Percentiles rank a stretch among this genome's conserved stretches.
phyloP scores from a whole-genome alignment of 78 protist genomes.

The Dictyostelium firmibasis region DNA sequence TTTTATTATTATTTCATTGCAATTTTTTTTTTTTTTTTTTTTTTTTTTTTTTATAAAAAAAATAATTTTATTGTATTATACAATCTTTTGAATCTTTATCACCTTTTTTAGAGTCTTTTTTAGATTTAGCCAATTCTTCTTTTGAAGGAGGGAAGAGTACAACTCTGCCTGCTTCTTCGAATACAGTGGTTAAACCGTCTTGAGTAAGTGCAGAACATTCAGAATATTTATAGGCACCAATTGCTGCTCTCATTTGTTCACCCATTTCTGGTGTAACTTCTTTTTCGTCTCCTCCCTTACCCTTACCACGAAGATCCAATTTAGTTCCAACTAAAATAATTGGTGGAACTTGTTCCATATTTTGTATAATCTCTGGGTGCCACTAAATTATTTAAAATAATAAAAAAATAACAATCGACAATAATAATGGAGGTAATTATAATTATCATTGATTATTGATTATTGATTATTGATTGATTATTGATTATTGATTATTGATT shows the following conservation, averaged over 20 bases:
- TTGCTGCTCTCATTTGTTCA: slow-evolving; percentile 75
- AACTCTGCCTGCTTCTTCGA: slow-evolving; percentile 81
- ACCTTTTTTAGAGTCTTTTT: slow-evolving; percentile 19
- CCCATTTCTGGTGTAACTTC: slow-evolving; percentile 83
- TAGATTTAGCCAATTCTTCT: slow-evolving; percentile 52
- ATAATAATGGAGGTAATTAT: neutral
- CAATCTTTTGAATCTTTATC: slow-evolving; percentile 68
- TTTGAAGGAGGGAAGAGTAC: slow-evolving; percentile 76
- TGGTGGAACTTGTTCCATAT: slow-evolving; percentile 72
- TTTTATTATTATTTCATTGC: neutral
- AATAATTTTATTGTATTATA: slow-evolving; percentile 39
- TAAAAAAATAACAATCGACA: neutral
- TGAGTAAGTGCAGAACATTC: slow-evolving; percentile 95
- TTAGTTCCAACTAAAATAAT: slow-evolving; percentile 95
- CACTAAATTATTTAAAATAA: neutral
- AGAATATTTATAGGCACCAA: slow-evolving; percentile 82
- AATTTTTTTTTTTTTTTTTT: neutral
- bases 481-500: too few species aligned
- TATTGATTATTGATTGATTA: too few species aligned
- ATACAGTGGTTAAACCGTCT: slow-evolving; percentile 85
- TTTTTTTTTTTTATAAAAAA: neutral
- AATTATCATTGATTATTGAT: too few species aligned
- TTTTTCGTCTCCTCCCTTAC: slow-evolving; percentile 23
- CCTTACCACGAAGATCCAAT: slow-evolving; percentile 81
- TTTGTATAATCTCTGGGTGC: slow-evolving; percentile 61